Evolutionary conservation across 768 basidiomycete genomes (phyloP), one percentile per base, ranked within the genome.

Genomic region (Phylloporus scabripes): DNA sequence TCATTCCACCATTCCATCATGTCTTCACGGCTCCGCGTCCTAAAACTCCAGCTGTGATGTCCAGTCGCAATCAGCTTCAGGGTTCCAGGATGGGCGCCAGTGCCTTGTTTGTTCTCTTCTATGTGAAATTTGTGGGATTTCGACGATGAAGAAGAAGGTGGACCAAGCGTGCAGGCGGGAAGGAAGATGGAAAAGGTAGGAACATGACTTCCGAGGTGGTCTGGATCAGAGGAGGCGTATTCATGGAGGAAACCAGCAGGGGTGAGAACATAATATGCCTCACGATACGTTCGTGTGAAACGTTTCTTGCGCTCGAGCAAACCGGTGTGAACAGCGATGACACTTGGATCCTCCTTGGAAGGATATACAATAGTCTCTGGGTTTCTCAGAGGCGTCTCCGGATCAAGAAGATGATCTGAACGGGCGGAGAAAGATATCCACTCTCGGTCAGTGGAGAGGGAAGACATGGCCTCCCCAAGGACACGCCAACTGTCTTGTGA

Each of bases 1-100:
- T 98, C 96, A 63, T 98, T 98, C 96, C 96, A 99, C 91, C 96
- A 96, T 71, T 99, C 96, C 92, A 97, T 92, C 92, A 97, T 92
- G 58, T 97, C 95, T 54, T 98, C 95, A 56, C 87, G 81, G 50
- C 83, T 87, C 51, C 95, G 73, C 40, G 88, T 80, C 31, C 92
- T 79, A 77, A 99, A 98, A 42, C 83, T 88, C 83, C 88, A 98
- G 24, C 90, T 90, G 59, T 81, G 77, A 46, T 80, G 72, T 20
- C 74, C 64, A 21, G 56, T 63, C 28, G 51, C 50, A 47, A 55
- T 79, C 54, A 43, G 61, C 60, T 52, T 77, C 61, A 59, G 82
- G 61, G 76, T 74, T n/a, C 83, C 82, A 0, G 73, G 69, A 57
- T 82, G 81, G 1, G 75, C 76, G 3, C 61, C 91, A 6, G 72